Evolutionary conservation across 768 basidiomycete genomes (phyloP), one percentile per base, ranked within the genome.

Genomic region (Floccularia luteovirens): DNA sequence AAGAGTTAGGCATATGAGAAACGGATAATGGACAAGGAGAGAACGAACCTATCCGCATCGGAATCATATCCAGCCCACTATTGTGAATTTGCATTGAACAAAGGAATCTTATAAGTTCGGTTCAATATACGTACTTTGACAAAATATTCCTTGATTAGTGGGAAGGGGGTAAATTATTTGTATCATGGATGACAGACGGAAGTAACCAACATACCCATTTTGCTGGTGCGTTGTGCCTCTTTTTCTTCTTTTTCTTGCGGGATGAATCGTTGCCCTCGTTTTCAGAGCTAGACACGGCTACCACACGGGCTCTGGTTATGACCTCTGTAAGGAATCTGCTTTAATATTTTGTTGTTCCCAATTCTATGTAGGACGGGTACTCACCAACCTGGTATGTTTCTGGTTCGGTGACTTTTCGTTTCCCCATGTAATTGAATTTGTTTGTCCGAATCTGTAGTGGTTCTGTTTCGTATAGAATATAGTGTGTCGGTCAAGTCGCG

Each of bases 41-140:
- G 6, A 5, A 33, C 17, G 5, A 46, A 79, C 84, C 67, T 82
- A 45, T 84, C 71, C 1, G 67, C 63, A 22, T 67, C 68, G 0
- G 73, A 72, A 37, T 55, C 60, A 52, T 84, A 87, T 6, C 71
- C 73, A 8, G 67, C 76, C 84, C 84, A 87, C 84, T 86, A 41
- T 17, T 14, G 6, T 7, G 8, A 7, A 43, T 41, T 38, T 38
- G 35, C 24, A 11, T 28, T 31, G 24, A 10, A 16, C 25, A 11
- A 31, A 3, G 22, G n/a, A n/a, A 37, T 23, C 22, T n/a, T 22
- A 42, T 23, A n/a, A n/a, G n/a, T n/a, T n/a, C n/a, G n/a, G n/a
- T n/a, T n/a, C n/a, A n/a, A n/a, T n/a, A n/a, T 23, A 33, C 38
- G 44, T 44, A 83, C 84, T 67, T 85, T 85, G 28, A 86, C 82